Base-by-base conservation (phyloP, 176 grass and related monocot genomes). In the Ananas comosus region DNA sequence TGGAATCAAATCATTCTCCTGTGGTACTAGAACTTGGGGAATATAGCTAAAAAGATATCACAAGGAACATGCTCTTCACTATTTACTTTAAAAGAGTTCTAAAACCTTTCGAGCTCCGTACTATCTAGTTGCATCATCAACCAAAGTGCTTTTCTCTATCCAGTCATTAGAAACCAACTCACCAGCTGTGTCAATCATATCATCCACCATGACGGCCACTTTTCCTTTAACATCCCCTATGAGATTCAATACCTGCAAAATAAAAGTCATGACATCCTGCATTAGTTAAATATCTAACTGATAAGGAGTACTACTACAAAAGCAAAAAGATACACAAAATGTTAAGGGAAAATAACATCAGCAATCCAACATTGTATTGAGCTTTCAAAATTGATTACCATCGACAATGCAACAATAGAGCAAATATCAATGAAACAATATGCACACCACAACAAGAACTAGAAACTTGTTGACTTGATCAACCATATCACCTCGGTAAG, bases 121-220 rank as follows among this genome's bases (percentile, higher is more conserved):
- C 53, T 14, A 17, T 17, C 3, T 17, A 16, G 3, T 16, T 57
- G 12, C 53, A 61, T 16, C 17, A 61, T 16, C 17, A 61, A 61
- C 16, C 9, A 10, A 19, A 61, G 13, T 19, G 21, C 1, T 61
- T 61, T 10, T 61, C 2, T 61, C 21, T 9, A 17, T 10, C 16
- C 17, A 18, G 5, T 61, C 56, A 22, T 16, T 22, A 61, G 21
- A 17, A 22, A 61, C 16, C 10, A n/a, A 70, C 82, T 79, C 69
- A 79, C 82, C 76, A 84, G 91, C 83, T 2, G 84, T 87, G 74
- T 91, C 84, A 67, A 91, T 91, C 88, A 87, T 91, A 70, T 84
- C 88, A 74, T 87, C 88, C 81, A 91, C 74, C 84, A 91, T 91
- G 63, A 87, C 64, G 1, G 81, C 84, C 10, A 91, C 88, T 66